Evolutionary conservation across 2,329 filamentous ascomycete species (phyloP), one percentile per base, ranked within the genome.

Genomic region (Ophiocordyceps camponoti-leonardi): DNA sequence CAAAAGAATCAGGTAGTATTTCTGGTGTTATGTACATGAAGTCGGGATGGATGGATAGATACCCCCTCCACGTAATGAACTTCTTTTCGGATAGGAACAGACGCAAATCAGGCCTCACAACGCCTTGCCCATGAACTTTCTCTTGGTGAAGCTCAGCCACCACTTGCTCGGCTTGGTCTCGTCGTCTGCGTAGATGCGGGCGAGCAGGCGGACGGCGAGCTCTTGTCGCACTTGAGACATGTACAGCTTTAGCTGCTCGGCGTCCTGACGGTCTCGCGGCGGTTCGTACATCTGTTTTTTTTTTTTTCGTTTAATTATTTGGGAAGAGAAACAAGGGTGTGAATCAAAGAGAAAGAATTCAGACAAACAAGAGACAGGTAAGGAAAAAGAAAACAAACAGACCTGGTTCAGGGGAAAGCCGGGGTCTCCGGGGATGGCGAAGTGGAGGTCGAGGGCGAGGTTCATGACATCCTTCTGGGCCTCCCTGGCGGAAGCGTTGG

Each of bases 81-180:
- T 11, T 39, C 8, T 39, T 19, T 39, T 28, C 26, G 26, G 26
- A 28, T 14, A 39, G 35, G 35, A 19, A 39, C 5, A n/a, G 35
- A n/a, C 5, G 6, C 2, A 4, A 8, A 10, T 16, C 5, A 7
- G 12, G 18, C 16, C 19, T 41, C n/a, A 88, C 66, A 92, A 69
- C 53, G 77, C 76, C 78, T 96, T 96, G 63, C 88, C 88, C 92
- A 98, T 96, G 61, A 98, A 98, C 78, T 95, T 95, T 68, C 92
- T 81, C 80, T 96, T 96, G 45, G 85, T 86, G 63, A 95, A 98
- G 72, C 92, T 96, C 62, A 98, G 67, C 92, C 92, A 98, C 86
- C 90, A 96, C 79, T 93, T 77, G 64, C 69, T 75, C 46, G 77
- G 77, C 66, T 75, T 76, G 66, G 85, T 64, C 71, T 88, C 65